These are phyloP conservation scores for Epichloe hybrida DNA, from an alignment of 2,329 filamentous ascomycete species.

Conservation along the genomic window DNA sequence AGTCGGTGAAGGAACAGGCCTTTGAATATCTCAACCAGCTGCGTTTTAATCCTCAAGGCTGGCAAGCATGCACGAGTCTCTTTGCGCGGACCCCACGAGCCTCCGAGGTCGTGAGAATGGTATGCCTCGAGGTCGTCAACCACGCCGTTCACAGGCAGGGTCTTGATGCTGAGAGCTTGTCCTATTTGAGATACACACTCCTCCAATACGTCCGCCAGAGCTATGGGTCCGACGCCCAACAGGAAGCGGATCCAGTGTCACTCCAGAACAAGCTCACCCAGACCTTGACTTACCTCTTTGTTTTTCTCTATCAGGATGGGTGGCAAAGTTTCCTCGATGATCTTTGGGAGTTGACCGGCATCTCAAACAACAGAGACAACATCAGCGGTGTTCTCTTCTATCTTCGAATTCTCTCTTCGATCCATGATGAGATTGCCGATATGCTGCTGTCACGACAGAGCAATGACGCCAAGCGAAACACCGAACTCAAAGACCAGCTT, in stretches of 20 bases:
- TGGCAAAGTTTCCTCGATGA: conserved; percentile 92
- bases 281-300: conserved; percentile 87
- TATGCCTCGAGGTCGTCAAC: conserved; percentile 86
- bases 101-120: conserved; percentile 75
- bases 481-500: conserved; percentile 80
- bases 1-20: conserved; percentile 64
- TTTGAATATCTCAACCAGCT: conserved; percentile 70
- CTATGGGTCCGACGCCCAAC: conserved; percentile 49
- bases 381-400: conserved; percentile 69
- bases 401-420: conserved; percentile 71
- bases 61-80: conserved; percentile 77
- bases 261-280: conserved; percentile 97
- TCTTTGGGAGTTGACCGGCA: conserved; percentile 61
- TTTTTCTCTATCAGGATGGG: conserved; percentile 67
- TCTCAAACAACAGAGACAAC: conserved; percentile 54
- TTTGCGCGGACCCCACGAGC: conserved; percentile 67
- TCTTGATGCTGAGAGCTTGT: conserved; percentile 58
- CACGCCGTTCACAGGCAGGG: conserved; percentile 72
- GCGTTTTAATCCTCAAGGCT: conserved; percentile 68
- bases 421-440: conserved; percentile 97
- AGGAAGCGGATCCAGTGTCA: conserved; percentile 53
- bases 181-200: conserved; percentile 66
- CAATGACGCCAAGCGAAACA: conserved; percentile 72
- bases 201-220: conserved; percentile 66
- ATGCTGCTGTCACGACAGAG: conserved; percentile 68